Conservation (phyloP, 768 basidiomycete genomes). For the Tylopilus plumbeoviolaceoides region DNA sequence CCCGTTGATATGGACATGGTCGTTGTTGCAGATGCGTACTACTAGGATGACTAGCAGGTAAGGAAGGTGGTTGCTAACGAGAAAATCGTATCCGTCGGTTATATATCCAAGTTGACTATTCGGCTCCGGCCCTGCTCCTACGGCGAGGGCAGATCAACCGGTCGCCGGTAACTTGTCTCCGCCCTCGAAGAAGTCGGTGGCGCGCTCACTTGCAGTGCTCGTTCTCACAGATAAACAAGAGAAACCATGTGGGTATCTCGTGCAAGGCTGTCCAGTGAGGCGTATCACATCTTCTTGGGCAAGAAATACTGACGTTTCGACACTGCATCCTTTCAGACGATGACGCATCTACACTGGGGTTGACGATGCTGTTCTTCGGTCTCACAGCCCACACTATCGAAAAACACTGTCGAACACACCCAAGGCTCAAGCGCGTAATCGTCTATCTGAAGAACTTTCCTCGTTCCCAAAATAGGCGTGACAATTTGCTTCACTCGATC, state of each 20-base stretch:
- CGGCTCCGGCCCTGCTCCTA: slow-evolving; percentile 14
- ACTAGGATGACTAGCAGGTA: not conserved
- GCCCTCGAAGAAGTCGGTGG: slow-evolving; percentile 1
- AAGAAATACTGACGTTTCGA: not conserved
- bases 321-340: not conserved
- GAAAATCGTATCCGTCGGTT: not conserved
- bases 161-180: not conserved
- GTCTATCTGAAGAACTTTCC: not conserved
- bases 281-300: not conserved
- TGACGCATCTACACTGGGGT: not conserved
- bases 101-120: not conserved
- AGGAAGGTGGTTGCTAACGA: not conserved
- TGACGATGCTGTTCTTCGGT: not conserved
- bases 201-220: not conserved
- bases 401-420: not conserved
- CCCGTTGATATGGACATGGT: slow-evolving; percentile 10
- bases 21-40: not conserved
- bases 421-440: not conserved
- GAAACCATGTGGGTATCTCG: not conserved
- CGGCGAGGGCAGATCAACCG: not conserved
- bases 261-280: not conserved
- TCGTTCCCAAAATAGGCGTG: not conserved
- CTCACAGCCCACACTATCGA: not conserved
- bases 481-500: too few species aligned
- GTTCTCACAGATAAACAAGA: slow-evolving; percentile 5